Evolutionary conservation across 176 grass and related monocot species (phyloP).

Genomic region (Ampelocalamus luodianensis): DNA sequence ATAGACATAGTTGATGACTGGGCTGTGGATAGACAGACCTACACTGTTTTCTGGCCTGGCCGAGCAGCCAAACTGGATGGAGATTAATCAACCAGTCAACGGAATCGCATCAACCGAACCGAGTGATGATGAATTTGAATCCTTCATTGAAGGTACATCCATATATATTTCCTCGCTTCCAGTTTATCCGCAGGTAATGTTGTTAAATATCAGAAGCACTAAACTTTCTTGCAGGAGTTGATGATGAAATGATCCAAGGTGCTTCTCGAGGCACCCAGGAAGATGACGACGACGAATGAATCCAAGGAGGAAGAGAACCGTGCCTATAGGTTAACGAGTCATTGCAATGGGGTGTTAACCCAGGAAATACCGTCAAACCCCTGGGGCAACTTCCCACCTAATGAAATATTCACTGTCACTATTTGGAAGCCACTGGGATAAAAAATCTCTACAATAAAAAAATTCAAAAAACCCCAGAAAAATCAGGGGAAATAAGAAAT

Average conservation of each 20-base stretch:
- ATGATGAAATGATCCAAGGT: conserved; percentile 72
- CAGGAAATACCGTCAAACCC: too few relatives aligned
- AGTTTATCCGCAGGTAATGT: not conserved
- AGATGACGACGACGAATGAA: conserved; percentile 42
- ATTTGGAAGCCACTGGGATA: too few relatives aligned
- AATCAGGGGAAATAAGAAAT: too few relatives aligned
- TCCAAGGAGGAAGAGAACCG: conserved; percentile 42
- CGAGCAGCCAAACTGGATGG: conserved; percentile 75
- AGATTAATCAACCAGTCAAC: conserved; percentile 59
- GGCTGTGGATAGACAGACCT: conserved; percentile 76
- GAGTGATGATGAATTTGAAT: conserved; percentile 74
- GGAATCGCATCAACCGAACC: conserved; percentile 36
- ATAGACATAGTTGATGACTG: conserved; percentile 84
- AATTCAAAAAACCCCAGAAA: too few relatives aligned
- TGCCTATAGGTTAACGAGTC: conserved; percentile 5
- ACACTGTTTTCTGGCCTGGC: conserved; percentile 36
- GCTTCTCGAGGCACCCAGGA: conserved; percentile 60
- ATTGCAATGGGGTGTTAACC: conserved; percentile 9
- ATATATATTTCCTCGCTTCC: conserved; percentile 27
- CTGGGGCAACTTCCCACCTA: too few relatives aligned
- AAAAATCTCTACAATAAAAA: too few relatives aligned
- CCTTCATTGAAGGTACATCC: conserved; percentile 72
- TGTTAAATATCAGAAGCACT: conserved; percentile 22
- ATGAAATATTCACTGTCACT: too few relatives aligned
- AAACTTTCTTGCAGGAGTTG: conserved; percentile 65